phyloP scores from a whole-genome alignment of 805 yeast genomes.

The Komagataella populi region DNA sequence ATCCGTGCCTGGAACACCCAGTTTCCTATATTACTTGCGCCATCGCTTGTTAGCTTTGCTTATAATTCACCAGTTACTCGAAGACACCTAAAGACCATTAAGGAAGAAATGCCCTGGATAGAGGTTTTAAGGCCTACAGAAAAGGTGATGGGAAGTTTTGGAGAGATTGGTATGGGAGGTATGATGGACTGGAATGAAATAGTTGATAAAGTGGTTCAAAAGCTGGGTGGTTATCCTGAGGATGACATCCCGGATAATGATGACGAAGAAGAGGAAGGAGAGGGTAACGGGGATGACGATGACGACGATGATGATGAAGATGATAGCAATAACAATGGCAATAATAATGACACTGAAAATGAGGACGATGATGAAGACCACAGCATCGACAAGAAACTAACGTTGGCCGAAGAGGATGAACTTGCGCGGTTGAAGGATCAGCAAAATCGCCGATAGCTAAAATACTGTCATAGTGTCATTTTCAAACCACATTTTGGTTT shows the following conservation, averaged over 20 bases:
- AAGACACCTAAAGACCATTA: slow-evolving; percentile 35
- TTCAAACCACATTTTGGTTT: neutral
- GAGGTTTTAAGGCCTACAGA: slow-evolving; percentile 47
- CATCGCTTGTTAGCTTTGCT: slow-evolving; percentile 49
- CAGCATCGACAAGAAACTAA: slow-evolving; percentile 8
- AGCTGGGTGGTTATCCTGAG: slow-evolving; percentile 36
- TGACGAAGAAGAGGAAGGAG: slow-evolving; percentile 21
- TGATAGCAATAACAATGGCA: slow-evolving; percentile 9
- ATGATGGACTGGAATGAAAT: slow-evolving; percentile 59
- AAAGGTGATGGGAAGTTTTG: slow-evolving; percentile 40
- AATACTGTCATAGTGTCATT: neutral
- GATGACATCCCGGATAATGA: slow-evolving; percentile 42
- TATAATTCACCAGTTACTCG: slow-evolving; percentile 43
- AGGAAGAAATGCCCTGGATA: slow-evolving; percentile 54
- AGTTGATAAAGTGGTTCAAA: slow-evolving; percentile 38
- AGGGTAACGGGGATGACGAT: slow-evolving; percentile 22
- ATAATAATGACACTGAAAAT: slow-evolving; percentile 14
- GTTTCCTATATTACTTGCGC: slow-evolving; percentile 42
- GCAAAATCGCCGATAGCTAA: neutral
- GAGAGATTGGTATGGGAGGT: slow-evolving; percentile 56
- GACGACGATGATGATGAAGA: slow-evolving; percentile 18
- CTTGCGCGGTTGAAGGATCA: slow-evolving; percentile 6
- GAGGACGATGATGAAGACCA: slow-evolving; percentile 15
- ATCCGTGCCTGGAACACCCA: slow-evolving; percentile 50
- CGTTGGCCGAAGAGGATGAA: slow-evolving; percentile 19